Conservation (phyloP, 768 basidiomycete genomes). For the Podaxis sp. region DNA sequence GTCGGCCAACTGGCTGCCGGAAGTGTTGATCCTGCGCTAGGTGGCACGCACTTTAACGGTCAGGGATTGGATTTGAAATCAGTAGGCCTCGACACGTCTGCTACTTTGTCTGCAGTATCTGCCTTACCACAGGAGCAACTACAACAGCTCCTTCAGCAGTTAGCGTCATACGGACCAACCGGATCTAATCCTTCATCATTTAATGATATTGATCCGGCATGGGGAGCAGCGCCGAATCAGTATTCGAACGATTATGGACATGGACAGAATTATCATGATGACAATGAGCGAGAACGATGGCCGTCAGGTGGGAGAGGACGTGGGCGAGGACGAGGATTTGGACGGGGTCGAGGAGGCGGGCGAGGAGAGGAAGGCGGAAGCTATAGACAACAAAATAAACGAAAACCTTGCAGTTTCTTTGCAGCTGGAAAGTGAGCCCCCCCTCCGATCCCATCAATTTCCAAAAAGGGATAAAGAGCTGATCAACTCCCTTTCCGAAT, state of each 20-base stretch:
- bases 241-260: constrained; percentile 52
- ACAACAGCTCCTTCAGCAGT: constrained; percentile 56
- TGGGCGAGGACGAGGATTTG: constrained; percentile 47
- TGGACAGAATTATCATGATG: constrained; percentile 50
- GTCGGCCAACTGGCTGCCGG: constrained; percentile 61
- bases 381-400: constrained; percentile 72
- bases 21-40: constrained; percentile 37
- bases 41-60: constrained; percentile 30
- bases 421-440: constrained; percentile 88
- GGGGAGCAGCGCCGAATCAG: constrained; percentile 37
- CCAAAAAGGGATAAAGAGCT: constrained; percentile 39
- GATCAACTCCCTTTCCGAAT: constrained; percentile 43
- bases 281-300: constrained; percentile 42
- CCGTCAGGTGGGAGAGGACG: constrained; percentile 49
- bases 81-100: constrained; percentile 44
- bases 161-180: constrained; percentile 30
- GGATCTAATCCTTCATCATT: constrained; percentile 22
- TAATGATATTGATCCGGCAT: constrained; percentile 38
- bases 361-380: constrained; percentile 54
- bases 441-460: constrained; percentile 41
- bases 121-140: constrained; percentile 59
- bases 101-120: constrained; percentile 43
- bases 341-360: constrained; percentile 55
- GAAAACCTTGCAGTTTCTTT: constrained; percentile 90
- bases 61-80: constrained; percentile 36